Percentiles rank a stretch among this genome's conserved stretches.
phyloP scores from a whole-genome alignment of 139 green algal genomes.

The Edaphochlamys debaryana region DNA sequence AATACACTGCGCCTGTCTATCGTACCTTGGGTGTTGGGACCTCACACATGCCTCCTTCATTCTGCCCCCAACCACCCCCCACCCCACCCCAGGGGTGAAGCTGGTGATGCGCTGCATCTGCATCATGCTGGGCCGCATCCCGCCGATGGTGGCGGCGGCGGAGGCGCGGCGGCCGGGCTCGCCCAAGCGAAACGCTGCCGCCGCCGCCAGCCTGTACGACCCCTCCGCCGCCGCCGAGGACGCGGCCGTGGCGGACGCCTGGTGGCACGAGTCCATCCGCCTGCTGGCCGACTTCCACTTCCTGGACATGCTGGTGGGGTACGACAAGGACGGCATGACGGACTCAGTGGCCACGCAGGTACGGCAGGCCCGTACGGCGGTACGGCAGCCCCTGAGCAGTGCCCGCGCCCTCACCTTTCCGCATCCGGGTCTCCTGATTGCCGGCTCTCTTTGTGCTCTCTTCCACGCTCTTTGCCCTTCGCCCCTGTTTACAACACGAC shows the following conservation, averaged over 20 bases:
- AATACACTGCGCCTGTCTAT: no score
- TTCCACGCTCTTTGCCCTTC: no score
- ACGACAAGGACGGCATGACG: constrained; percentile 74
- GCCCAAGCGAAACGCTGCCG: background rate
- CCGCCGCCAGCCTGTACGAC: background rate
- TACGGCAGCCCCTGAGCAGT: no score
- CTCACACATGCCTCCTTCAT: no score
- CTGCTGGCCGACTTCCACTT: constrained; percentile 68
- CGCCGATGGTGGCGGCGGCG: constrained; percentile 19
- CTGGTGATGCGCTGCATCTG: constrained; percentile 60
- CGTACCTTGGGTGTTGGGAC: no score
- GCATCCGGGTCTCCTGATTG: no score
- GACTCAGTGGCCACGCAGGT: constrained; percentile 50
- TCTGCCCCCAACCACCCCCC: no score
- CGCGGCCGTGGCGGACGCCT: constrained; percentile 47
- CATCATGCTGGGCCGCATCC: constrained; percentile 57
- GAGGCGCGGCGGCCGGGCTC: background rate
- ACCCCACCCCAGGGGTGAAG: constrained; percentile 49
- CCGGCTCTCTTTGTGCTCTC: no score
- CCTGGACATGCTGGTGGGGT: constrained; percentile 58
- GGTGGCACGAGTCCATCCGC: constrained; percentile 64
- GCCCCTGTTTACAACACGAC: no score
- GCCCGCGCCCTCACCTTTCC: no score
- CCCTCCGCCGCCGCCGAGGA: constrained; percentile 31
- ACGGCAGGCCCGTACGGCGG: no score